A percentile compares a stretch with the other conserved stretches of the same genome.
These are phyloP conservation scores for Yarrowia keelungensis DNA, from an alignment of 805 yeast species.

Conservation along the genomic window DNA sequence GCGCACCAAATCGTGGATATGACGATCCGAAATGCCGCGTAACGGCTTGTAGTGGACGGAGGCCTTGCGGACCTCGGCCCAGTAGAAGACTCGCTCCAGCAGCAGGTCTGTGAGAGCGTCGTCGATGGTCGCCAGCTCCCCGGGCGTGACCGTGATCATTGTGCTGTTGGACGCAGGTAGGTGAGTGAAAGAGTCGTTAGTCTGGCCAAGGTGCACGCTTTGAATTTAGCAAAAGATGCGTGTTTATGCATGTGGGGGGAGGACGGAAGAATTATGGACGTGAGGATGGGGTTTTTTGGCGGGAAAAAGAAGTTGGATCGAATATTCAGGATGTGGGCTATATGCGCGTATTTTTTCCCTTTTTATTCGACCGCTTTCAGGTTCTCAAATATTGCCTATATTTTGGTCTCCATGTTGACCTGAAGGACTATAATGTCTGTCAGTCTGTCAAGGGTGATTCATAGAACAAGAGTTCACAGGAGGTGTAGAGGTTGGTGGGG, in stretches of 20 bases:
- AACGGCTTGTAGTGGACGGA: constrained; percentile 42
- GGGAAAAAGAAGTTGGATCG: too few relatives aligned
- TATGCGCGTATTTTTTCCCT: too few relatives aligned
- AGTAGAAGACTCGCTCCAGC: constrained; percentile 46
- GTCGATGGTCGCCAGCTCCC: constrained; percentile 47
- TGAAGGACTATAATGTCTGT: neutral
- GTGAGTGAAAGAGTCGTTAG: neutral
- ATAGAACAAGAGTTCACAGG: neutral
- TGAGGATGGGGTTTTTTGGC: neutral
- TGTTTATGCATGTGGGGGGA: constrained; percentile 31
- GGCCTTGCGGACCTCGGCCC: constrained; percentile 48
- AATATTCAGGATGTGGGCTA: too few relatives aligned
- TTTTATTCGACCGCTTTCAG: too few relatives aligned
- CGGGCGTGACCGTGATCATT: constrained; percentile 43
- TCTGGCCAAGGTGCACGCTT: constrained; percentile 3
- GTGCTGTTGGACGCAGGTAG: constrained; percentile 3
- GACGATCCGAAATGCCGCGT: constrained; percentile 43
- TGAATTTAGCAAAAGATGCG: constrained; percentile 32
- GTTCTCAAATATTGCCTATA: too few relatives aligned
- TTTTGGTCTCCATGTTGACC: too few relatives aligned
- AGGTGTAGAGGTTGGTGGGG: too few relatives aligned
- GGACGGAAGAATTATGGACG: neutral
- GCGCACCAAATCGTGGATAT: constrained; percentile 40
- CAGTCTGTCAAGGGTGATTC: neutral
- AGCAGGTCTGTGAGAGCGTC: constrained; percentile 47